Base-by-base conservation (phyloP, 2,329 filamentous ascomycete species). In the Penicillium sp. region DNA sequence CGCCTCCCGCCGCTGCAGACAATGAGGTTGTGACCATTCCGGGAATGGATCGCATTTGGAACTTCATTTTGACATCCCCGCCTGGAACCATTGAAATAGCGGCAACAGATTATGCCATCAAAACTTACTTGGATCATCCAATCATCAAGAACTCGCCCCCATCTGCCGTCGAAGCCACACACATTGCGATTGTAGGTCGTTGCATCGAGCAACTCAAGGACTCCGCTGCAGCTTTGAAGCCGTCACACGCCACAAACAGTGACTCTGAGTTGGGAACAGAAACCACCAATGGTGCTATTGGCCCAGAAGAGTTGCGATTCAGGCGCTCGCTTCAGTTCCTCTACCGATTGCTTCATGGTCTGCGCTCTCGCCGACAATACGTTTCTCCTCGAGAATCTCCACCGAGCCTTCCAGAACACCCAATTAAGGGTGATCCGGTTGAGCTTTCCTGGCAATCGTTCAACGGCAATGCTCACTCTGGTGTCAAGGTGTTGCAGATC, bases 371-470 rank as follows among this genome's bases (percentile, higher is more conserved):
- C 7, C 75, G 83, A 2, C 81, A 88, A 58, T 86, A 86, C 58
- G 78, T 76, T 24, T 84, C 83, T 51, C 76, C 82, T 3, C 80
- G 81, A 43, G 83, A 85, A 56, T 79, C 83, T 6, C 78, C 81
- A 8, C 83, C 85, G 1, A 83, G 84, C 53, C 65, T 86, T 45
- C 71, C 81, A 2, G 72, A 79, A 28, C 72, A 75, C 4, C 77
- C 81, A 0, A 77, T 80, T 0, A 81, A 81, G 58, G 88, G 89
- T 6, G 82, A 88, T 34, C 74, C 80, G 2, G 78, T 90, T 1
- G 81, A 83, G 46, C 79, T 94, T 16, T 85, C 84, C 47, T 93
- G 89, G 63, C 89, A 93, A 69, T 84, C 84, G 1, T 90, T 90
- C 61, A 82, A 87, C 64, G 84, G 83, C 12, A 70, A 79, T 23